Evolutionary conservation across 495 filamentous ascomycete species (phyloP).

Genomic region (Friedmanniomyces simplex): DNA sequence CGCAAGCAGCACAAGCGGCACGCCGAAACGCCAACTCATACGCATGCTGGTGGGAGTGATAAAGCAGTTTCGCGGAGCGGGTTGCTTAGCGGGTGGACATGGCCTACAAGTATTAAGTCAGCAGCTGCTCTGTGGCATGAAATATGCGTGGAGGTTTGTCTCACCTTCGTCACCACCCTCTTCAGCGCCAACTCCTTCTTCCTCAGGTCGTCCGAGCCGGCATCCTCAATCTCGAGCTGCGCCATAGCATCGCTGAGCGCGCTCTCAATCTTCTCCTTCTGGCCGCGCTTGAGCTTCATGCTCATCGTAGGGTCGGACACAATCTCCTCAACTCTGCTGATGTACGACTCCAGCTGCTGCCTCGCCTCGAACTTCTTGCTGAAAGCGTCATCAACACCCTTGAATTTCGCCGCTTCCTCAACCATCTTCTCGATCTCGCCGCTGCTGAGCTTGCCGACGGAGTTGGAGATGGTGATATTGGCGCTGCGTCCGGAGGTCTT

Average conservation of each 20-base stretch:
- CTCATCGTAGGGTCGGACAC: slow-evolving; percentile 92
- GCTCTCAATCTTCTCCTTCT: slow-evolving; percentile 98
- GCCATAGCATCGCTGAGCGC: slow-evolving; percentile 79
- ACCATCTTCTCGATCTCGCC: slow-evolving; percentile 97
- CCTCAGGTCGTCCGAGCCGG: slow-evolving; percentile 87
- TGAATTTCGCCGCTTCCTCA: slow-evolving; percentile 94
- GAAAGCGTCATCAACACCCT: slow-evolving; percentile 93
- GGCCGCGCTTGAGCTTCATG: slow-evolving; percentile 94
- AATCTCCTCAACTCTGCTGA: slow-evolving; percentile 97
- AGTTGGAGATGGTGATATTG: slow-evolving; percentile 99
- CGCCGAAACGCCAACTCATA: slow-evolving; percentile 6
- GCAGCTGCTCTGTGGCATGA: background rate
- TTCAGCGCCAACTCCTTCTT: slow-evolving; percentile 99
- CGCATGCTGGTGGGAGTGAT: background rate
- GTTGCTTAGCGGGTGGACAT: slow-evolving; percentile 21
- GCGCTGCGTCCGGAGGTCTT: slow-evolving; percentile 96
- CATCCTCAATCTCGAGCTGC: slow-evolving; percentile 80
- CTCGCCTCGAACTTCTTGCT: slow-evolving; percentile 98
- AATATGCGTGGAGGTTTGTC: background rate
- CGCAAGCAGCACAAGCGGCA: background rate
- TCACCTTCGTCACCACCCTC: slow-evolving; percentile 86
- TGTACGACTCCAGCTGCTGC: slow-evolving; percentile 98
- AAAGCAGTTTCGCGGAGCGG: background rate
- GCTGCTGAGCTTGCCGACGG: slow-evolving; percentile 94
- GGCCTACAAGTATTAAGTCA: slow-evolving; percentile 1